Base-by-base conservation (phyloP, 2,329 filamentous ascomycete species). In the Cordyceps pruinosa region DNA sequence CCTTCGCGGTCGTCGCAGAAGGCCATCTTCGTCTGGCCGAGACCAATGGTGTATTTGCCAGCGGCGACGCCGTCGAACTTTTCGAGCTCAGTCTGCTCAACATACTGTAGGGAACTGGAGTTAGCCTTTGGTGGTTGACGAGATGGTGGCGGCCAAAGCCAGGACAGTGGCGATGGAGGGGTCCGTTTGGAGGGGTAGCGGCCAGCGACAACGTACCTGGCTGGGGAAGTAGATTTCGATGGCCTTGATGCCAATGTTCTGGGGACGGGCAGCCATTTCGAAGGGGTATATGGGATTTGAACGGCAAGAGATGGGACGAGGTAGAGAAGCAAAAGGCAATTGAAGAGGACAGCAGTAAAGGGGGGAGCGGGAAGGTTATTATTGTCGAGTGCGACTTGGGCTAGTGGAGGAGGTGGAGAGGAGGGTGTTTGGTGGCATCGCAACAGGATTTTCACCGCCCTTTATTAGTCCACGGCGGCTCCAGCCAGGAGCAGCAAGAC, bases 191-290 rank as follows among this genome's bases (percentile, higher is more conserved):
- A 51, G 56, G 41, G 56, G 56, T 25, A 53, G 42, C 41, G 51
- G 57, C 57, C 60, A 32, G 42, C 56, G 57, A 47, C 60, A 48
- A 75, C 85, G 63, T 75, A 93, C 89, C 85, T 93, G 89, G 73
- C 81, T 88, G 63, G 89, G 89, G 70, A 90, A 89, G 75, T 94
- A 94, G 70, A 94, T 84, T 73, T 94, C 89, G 74, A 94, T 89
- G 87, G 88, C 89, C 80, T 94, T 93, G 72, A 94, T 91, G 82
- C 89, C 89, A 74, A 94, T 87, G 77, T 93, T 93, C 75, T 91
- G 85, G 63, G 89, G 88, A 75, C 88, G 86, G 66, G 85, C 72
- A 70, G 87, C 82, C 88, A 91, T 92, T 59, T 61, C 77, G 67
- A 63, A 62, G 25, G 17, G 34, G 45, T 56, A 35, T 56, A 34